phyloP scores from a whole-genome alignment of 331 rosid genomes.

The Saraca asoca region DNA sequence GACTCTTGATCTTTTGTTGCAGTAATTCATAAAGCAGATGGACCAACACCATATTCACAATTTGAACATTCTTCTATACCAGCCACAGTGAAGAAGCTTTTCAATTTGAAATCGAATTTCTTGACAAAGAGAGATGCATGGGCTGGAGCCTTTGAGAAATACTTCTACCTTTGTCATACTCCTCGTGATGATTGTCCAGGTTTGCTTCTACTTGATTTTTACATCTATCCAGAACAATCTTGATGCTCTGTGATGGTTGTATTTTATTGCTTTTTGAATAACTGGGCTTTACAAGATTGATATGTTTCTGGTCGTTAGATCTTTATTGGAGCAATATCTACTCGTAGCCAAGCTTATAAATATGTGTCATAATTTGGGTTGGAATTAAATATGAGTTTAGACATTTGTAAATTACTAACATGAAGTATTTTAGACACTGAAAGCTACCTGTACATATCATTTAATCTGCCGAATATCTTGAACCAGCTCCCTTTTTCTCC shows the following conservation, averaged over 20 bases:
- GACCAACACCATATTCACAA: conserved; percentile 79
- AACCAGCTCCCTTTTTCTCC: background rate
- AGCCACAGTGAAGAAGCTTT: conserved; percentile 92
- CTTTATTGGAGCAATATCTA: too few relatives aligned
- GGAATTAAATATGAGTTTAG: conserved; percentile 1
- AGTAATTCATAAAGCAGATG: conserved; percentile 83
- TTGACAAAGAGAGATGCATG: conserved; percentile 96
- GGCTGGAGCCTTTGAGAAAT: conserved; percentile 92
- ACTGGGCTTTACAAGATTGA: too few relatives aligned
- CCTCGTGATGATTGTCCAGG: conserved; percentile 98
- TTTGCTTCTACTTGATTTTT: conserved; percentile 36
- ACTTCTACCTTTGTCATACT: conserved; percentile 62
- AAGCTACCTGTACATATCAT: conserved; percentile 14
- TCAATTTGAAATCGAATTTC: conserved; percentile 90
- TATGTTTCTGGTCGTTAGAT: too few relatives aligned
- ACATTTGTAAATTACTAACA: background rate
- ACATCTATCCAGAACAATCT: conserved; percentile 1
- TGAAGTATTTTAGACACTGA: background rate
- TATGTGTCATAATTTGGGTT: background rate
- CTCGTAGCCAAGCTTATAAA: too few relatives aligned
- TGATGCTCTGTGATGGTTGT: background rate
- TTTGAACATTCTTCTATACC: conserved; percentile 89
- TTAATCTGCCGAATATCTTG: background rate
- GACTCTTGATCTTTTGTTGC: conserved; percentile 33
- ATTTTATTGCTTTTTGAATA: conserved; percentile 2